These are phyloP conservation scores for Chlorella variabilis DNA, from an alignment of 163 green algal genomes.

Conservation along the genomic window DNA sequence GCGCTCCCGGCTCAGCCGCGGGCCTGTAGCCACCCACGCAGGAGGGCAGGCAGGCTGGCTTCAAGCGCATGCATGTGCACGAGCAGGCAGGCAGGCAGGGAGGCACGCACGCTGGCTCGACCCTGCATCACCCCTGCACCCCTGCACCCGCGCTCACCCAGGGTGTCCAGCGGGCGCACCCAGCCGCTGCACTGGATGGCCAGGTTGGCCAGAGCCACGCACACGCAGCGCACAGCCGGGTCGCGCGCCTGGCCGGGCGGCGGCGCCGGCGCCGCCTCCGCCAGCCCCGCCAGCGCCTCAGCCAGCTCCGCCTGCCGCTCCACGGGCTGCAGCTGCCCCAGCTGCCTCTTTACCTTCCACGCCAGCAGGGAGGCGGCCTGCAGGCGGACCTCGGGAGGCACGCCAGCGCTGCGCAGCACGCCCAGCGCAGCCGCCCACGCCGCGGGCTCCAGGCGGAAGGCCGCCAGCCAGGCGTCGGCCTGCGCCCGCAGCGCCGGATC, in stretches of 20 bases:
- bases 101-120: no score
- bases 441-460: constrained; percentile 1
- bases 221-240: constrained; percentile 2
- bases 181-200: constrained; percentile 22
- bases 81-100: no score
- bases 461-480: constrained; percentile 36
- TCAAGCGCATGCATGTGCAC: no score
- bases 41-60: no score
- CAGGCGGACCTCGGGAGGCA: constrained; percentile 8
- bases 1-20: constrained; percentile 5
- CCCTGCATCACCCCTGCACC: background rate
- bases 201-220: constrained; percentile 35
- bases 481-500: background rate
- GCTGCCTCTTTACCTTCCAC: constrained; percentile 44
- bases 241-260: background rate
- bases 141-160: constrained; percentile 14
- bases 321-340: constrained; percentile 34
- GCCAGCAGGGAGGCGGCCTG: constrained; percentile 34
- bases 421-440: constrained; percentile 23
- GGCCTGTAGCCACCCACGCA: background rate
- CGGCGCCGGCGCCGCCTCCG: background rate
- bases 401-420: background rate
- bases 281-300: constrained; percentile 9
- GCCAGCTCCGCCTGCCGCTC: constrained; percentile 27
- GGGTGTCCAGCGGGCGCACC: constrained; percentile 16